These are phyloP conservation scores for Fusarium scirpi DNA, from an alignment of 2,329 filamentous ascomycete species.

Conservation along the genomic window DNA sequence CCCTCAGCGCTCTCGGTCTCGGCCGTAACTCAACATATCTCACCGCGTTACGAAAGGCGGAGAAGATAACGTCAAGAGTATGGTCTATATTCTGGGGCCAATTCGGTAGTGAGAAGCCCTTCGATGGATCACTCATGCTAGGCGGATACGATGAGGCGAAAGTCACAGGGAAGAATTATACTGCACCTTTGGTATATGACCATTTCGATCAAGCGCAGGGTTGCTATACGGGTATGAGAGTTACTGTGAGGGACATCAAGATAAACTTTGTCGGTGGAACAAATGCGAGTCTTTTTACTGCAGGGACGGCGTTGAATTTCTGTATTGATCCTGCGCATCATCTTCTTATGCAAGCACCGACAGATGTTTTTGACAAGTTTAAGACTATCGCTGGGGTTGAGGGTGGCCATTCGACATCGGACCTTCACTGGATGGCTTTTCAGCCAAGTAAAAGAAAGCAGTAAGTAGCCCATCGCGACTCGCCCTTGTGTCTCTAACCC, in stretches of 20 bases:
- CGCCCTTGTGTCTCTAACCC: rapidly evolving
- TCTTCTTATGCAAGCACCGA: conserved; percentile 47
- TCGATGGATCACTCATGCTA: conserved; percentile 50
- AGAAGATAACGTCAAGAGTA: conserved; percentile 46
- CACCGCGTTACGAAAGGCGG: conserved; percentile 39
- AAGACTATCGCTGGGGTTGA: conserved; percentile 19
- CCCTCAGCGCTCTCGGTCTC: conserved; percentile 47
- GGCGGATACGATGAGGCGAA: conserved; percentile 53
- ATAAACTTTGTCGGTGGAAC: conserved; percentile 48
- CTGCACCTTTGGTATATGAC: conserved; percentile 37
- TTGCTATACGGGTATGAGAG: conserved; percentile 43
- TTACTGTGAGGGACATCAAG: conserved; percentile 39
- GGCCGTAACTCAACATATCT: conserved; percentile 50
- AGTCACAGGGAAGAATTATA: conserved; percentile 46
- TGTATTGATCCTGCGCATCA: conserved; percentile 51
- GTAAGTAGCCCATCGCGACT: neutral
- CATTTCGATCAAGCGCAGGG: conserved; percentile 31
- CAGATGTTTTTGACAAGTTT: conserved; percentile 36
- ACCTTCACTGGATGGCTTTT: conserved; percentile 34
- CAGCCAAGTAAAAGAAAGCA: conserved; percentile 25
- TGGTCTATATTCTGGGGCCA: conserved; percentile 55
- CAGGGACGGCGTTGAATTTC: conserved; percentile 36
- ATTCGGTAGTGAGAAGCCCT: conserved; percentile 43
- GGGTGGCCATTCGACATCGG: conserved; percentile 11
- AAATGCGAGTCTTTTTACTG: conserved; percentile 45